Conservation (phyloP, 1,284 basidiomycete genomes). For the Cryptococcus amylolentus region DNA sequence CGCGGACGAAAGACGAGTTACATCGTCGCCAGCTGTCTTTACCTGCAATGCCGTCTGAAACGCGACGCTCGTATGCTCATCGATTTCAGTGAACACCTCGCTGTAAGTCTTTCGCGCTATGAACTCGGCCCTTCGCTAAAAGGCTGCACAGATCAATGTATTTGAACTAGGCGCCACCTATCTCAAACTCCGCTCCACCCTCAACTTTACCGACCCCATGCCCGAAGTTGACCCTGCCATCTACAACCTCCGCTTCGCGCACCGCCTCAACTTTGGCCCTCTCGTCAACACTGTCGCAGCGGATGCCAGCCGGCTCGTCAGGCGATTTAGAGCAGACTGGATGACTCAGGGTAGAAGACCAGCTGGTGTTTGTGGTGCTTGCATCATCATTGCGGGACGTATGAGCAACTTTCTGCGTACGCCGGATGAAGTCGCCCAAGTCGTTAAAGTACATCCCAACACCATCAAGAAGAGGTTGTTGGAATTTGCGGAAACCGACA, state of each 20-base stretch:
- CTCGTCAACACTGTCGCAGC: constrained; percentile 87
- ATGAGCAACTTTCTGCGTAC: constrained; percentile 97
- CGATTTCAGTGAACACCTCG: constrained; percentile 89
- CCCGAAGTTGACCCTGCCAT: constrained; percentile 83
- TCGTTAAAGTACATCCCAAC: constrained; percentile 95
- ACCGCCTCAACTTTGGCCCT: constrained; percentile 94
- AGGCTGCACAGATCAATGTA: constrained; percentile 75
- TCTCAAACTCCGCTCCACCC: constrained; percentile 84
- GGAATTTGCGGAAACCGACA: constrained; percentile 88
- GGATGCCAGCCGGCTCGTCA: constrained; percentile 89
- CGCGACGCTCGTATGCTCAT: constrained; percentile 93
- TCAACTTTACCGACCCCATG: constrained; percentile 78
- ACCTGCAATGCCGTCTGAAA: constrained; percentile 87
- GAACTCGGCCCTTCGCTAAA: not conserved
- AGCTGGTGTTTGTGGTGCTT: constrained; percentile 95
- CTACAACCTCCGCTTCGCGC: constrained; percentile 93
- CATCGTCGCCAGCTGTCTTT: constrained; percentile 91
- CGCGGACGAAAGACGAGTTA: constrained; percentile 89
- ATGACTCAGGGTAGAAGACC: constrained; percentile 92
- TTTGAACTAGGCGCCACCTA: constrained; percentile 96
- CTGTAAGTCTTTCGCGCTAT: constrained; percentile 55
- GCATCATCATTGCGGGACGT: constrained; percentile 86
- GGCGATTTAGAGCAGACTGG: constrained; percentile 96
- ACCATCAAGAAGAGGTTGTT: constrained; percentile 92
- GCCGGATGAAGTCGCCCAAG: constrained; percentile 92